Percentiles rank a stretch among this genome's conserved stretches.
These are phyloP conservation scores for Termitomyces sp. DNA, from an alignment of 768 basidiomycete species.

Conservation along the genomic window DNA sequence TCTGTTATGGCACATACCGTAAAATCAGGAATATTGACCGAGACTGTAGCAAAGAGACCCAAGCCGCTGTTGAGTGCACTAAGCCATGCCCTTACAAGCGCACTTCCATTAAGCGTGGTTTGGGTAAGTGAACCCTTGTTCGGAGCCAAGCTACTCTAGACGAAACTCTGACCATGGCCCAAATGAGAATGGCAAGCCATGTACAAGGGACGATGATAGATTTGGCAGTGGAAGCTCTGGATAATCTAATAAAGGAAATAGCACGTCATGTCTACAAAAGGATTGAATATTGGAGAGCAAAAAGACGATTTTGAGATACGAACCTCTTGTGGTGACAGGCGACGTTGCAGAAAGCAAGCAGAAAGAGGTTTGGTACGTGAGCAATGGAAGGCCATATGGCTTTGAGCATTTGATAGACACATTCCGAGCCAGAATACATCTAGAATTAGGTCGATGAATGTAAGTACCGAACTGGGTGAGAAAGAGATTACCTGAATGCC, in stretches of 20 bases:
- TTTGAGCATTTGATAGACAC: constrained; percentile 77
- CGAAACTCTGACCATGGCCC: constrained; percentile 72
- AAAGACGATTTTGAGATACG: background rate
- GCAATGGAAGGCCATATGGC: constrained; percentile 79
- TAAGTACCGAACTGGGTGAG: too few relatives aligned
- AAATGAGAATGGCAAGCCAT: constrained; percentile 72
- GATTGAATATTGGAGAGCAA: background rate
- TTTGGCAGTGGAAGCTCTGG: constrained; percentile 71
- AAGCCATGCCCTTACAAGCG: constrained; percentile 77
- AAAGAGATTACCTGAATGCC: constrained; percentile 53
- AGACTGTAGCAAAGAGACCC: constrained; percentile 68
- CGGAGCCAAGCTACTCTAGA: constrained; percentile 54
- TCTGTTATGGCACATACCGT: constrained; percentile 33
- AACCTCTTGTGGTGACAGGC: constrained; percentile 62
- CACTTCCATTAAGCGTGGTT: constrained; percentile 41
- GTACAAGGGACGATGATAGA: constrained; percentile 59
- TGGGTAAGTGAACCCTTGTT: constrained; percentile 32
- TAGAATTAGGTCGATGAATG: constrained; percentile 13
- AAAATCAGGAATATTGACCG: constrained; percentile 86
- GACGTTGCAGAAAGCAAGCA: constrained; percentile 45
- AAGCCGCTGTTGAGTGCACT: constrained; percentile 72
- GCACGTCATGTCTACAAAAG: constrained; percentile 56
- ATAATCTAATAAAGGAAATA: constrained; percentile 78
- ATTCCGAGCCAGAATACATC: constrained; percentile 65
- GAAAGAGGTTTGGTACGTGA: constrained; percentile 62